Evolutionary conservation across 2,329 filamentous ascomycete species (phyloP), one percentile per base, ranked within the genome.

Genomic region (Akanthomyces dipterigenus): DNA sequence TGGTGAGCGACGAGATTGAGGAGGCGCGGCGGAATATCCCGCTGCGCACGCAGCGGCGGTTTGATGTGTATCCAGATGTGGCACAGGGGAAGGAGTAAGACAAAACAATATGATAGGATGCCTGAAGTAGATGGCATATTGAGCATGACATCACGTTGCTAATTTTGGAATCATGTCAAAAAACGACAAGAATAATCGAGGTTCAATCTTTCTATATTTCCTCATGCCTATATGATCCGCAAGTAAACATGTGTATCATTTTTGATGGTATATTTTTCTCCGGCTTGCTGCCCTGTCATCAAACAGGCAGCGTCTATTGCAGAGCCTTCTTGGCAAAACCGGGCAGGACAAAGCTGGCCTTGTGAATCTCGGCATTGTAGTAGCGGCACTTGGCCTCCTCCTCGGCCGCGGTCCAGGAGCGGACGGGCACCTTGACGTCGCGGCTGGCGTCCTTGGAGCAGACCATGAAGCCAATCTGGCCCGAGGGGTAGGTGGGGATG

Each of bases 381-480:
- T 99, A 99, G 75, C 85, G 86, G 89, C 91, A 96, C 70, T 93
- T 82, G 77, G 91, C 88, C 73, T 91, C 88, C 85, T 99, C 95
- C 79, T 98, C 92, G 78, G 96, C 93, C 66, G 82, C 74, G 65
- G 86, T 82, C 88, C 92, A 96, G 70, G 78, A 82, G 72, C 95
- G 89, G 65, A 97, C 73, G 59, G 95, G 95, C 78, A 88, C 90
- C 77, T 85, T 91, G 74, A 98, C 84, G 78, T 99, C 85, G 76
- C 88, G 86, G 73, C 78, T 86, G 75, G 87, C 81, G 75, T 98
- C 93, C 87, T 99, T 98, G 88, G 84, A 90, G 88, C 95, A 98
- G 74, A 99, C 91, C 93, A 99, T 97, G 88, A 99, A 99, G 75
- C 95, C 95, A 72, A 99, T 99, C 82, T 99, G 95, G 75, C 95